Base-by-base conservation (phyloP, 2,329 filamentous ascomycete species). In the Fonsecaea monophora region DNA sequence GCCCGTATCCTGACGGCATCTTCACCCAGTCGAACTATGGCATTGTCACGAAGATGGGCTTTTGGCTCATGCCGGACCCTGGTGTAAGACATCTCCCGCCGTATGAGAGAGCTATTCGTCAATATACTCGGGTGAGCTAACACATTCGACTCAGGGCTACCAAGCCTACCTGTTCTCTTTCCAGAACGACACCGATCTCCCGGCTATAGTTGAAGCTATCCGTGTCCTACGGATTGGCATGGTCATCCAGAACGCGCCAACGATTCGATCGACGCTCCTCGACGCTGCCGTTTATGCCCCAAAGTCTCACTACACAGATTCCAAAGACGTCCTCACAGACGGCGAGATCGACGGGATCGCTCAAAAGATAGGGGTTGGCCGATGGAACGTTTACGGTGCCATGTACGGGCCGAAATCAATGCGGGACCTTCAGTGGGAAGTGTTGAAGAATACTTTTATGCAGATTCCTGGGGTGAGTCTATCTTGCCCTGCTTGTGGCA, bases 21-120 rank as follows among this genome's bases (percentile, higher is more conserved):
- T 72, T 72, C 53, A 67, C 64, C 6, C 71, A 72, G 38, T 70
- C 68, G 18, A 71, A 72, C 45, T 66, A 62, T 30, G 64, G 64
- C 35, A 68, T 72, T 53, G 69, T 72, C 18, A 71, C 71, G 18
- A 72, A 72, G 57, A 56, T 72, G 38, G 71, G 71, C 8, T 70
- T 72, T 48, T 60, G 61, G 25, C 48, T 72, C 37, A 71, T 70
- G 68, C 71, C 69, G 4, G 64, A 66, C 48, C 64, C 64, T 30
- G 64, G 64, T 9, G 53, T 64, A 57, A 25, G 53, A 15, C 12
- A 18, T 45, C 32, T 40, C 32, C 18, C 15, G 4, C 12, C 13
- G 9, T 18, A 1, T 15, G 25, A 10, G 3, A 12, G 9, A 50
- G 6, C 7, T 12, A 3, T 50, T 21, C 10, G 18, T 50, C 9